These are phyloP conservation scores for Pachysandra terminalis DNA, from an alignment of 164 flowering plant species.

Conservation along the genomic window DNA sequence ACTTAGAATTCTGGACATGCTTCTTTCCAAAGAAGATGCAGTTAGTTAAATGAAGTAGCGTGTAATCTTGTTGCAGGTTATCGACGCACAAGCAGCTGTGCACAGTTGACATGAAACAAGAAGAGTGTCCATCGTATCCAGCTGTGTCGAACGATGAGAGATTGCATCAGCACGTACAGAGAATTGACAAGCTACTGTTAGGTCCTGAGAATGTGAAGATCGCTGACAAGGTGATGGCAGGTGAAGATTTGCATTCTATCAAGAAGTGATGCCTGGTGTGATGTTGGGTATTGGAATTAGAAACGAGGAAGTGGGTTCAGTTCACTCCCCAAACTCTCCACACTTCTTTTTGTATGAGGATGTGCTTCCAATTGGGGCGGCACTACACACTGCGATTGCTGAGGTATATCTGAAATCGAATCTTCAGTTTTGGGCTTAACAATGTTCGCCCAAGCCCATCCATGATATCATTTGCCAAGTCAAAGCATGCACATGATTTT, in stretches of 20 bases:
- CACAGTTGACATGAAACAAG: conserved; percentile 50
- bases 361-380: conserved; percentile 85
- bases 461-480: no score
- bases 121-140: no score
- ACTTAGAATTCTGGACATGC: no score
- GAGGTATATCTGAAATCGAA: conserved; percentile 57
- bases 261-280: conserved; percentile 54
- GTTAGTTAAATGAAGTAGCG: no score
- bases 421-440: no score
- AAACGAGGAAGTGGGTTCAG: conserved; percentile 58
- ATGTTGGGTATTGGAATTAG: no score
- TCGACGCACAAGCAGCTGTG: conserved; percentile 63
- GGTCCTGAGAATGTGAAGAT: conserved; percentile 51
- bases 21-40: no score
- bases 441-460: no score
- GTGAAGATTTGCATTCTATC: conserved; percentile 92
- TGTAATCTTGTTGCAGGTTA: conserved; percentile 46
- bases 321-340: conserved; percentile 73
- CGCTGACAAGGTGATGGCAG: conserved; percentile 62
- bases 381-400: no score
- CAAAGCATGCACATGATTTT: no score
- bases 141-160: conserved; percentile 48
- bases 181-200: conserved; percentile 48
- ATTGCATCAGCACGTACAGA: conserved; percentile 43
- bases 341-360: conserved; percentile 78